phyloP scores from a whole-genome alignment of 371 early-diverging fungal species.

The Lichtheimia ornata region DNA sequence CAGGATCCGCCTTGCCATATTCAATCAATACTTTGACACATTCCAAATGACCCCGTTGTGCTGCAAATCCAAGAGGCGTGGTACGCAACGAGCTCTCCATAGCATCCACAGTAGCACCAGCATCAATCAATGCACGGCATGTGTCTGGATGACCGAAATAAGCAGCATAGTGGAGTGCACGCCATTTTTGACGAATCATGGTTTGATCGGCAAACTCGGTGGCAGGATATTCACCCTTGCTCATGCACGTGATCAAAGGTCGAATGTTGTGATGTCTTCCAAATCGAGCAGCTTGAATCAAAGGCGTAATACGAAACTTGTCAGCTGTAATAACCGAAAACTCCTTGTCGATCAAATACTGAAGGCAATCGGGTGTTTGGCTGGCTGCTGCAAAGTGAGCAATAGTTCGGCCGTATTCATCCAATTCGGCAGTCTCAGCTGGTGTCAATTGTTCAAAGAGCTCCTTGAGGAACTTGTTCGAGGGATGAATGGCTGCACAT shows the following conservation, averaged over 20 bases:
- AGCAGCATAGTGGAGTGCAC: slow-evolving; percentile 61
- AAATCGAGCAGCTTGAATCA: slow-evolving; percentile 58
- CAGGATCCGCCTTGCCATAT: slow-evolving; percentile 47
- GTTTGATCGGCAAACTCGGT: slow-evolving; percentile 41
- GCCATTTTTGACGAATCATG: slow-evolving; percentile 40
- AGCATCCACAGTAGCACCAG: slow-evolving; percentile 46
- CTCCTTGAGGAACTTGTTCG: slow-evolving; percentile 36
- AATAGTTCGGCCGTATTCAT: slow-evolving; percentile 49
- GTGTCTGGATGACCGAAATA: slow-evolving; percentile 52
- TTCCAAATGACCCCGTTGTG: slow-evolving; percentile 49
- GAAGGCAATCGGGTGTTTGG: slow-evolving; percentile 47
- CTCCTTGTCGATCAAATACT: slow-evolving; percentile 40
- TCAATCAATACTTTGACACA: slow-evolving; percentile 48
- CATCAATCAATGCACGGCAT: slow-evolving; percentile 42
- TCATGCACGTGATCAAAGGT: slow-evolving; percentile 30
- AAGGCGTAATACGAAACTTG: slow-evolving; percentile 48
- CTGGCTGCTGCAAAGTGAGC: slow-evolving; percentile 65
- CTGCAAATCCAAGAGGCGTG: slow-evolving; percentile 53
- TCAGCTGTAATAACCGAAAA: slow-evolving; percentile 38
- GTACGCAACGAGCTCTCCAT: slow-evolving; percentile 42
- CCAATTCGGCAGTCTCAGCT: slow-evolving; percentile 39
- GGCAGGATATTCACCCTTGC: slow-evolving; percentile 23
- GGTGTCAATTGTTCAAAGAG: slow-evolving; percentile 43
- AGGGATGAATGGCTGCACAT: slow-evolving; percentile 50
- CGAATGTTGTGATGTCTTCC: slow-evolving; percentile 44